Evolutionary conservation across 495 filamentous ascomycete species (phyloP), one percentile per base, ranked within the genome.

Genomic region (Parathielavia hyrcaniae): DNA sequence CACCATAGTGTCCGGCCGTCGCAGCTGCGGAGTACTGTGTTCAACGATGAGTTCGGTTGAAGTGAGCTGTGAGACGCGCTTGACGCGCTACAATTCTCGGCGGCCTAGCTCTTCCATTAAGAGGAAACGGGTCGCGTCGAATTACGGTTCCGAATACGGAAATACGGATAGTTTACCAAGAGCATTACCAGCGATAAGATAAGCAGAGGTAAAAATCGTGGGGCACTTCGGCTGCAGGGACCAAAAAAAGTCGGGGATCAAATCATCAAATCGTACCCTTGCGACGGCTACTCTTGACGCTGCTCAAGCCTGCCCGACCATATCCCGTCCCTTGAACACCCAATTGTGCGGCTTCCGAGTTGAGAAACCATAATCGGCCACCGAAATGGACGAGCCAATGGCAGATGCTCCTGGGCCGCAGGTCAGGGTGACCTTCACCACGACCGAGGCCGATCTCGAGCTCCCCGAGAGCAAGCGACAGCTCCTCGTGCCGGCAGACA

Each of bases 401-500:
- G 32, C 40, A 19, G 59, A 64, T 46, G 67, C 67, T 55, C 57
- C 50, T 11, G 65, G 59, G 47, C 62, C 68, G 26, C 70, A 72
- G 58, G 67, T 71, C 74, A 81, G 66, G 73, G 79, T 84, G 50
- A 78, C 77, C 63, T 83, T 85, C 72, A 77, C 74, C 46, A 85
- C 82, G 30, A 77, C 74, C 35, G 75, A 80, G 39, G 65, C 73
- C 36, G 81, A 83, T 52, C 74, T 85, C 49, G 75, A 82, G 65
- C 72, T 85, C 32, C 75, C 79, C 40, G 79, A 82, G 57, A 71
- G 65, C 57, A 79, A 79, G 63, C 69, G 75, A 22, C 73, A 79
- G 61, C 70, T 82, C 41, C 73, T 81, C 39, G 79, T 82, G 1
- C 79, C 79, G 16, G 74, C 77, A 89, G 90, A 85, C 52, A 79